Base-by-base conservation (phyloP, 768 basidiomycete genomes). In the Leucosporidium creatinivorum region DNA sequence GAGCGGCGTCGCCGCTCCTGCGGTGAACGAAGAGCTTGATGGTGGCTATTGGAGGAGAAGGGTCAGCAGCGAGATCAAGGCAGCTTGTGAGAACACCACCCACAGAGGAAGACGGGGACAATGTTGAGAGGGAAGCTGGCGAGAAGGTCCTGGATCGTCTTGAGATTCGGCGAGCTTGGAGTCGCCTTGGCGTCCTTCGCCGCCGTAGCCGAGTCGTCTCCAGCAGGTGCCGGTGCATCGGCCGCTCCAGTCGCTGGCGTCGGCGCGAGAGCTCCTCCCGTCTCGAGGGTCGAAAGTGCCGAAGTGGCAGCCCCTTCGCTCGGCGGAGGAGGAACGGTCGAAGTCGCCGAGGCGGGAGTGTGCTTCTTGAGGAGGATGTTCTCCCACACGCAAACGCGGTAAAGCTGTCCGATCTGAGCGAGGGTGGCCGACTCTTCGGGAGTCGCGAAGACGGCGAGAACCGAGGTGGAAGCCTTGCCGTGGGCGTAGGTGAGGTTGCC, bases 371-470 rank as follows among this genome's bases (percentile, higher is more conserved):
- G 60, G 28, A 85, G 79, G 50, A 91, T 88, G 73, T 90, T 92
- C 79, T 94, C 91, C 88, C 89, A 91, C 9, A 91, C 84, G 68
- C 85, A 86, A 1, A 86, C 84, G 21, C 90, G 85, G 76, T 96
- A 92, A 9, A 97, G 80, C 55, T 83, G 78, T 4, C 93, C 94
- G 31, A 97, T 81, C 69, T 89, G 84, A 6, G 79, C 78, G 30
- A 98, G 79, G 31, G 91, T 83, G 68, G 85, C 81, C 23, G 84
- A 81, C 23, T 85, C 82, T 28, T 83, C 84, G 28, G 82, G 83
- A 26, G 81, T 83, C 82, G 87, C 87, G 57, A 96, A 78, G 6
- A 85, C 86, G 74, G 89, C 86, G 44, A 94, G 82, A 49, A 93
- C 81, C 3, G 85, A 81, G 13, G 87, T 85, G 1, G 89, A 85